Base-by-base conservation (phyloP, 768 basidiomycete species). In the Rhizopogon vesiculosus region DNA sequence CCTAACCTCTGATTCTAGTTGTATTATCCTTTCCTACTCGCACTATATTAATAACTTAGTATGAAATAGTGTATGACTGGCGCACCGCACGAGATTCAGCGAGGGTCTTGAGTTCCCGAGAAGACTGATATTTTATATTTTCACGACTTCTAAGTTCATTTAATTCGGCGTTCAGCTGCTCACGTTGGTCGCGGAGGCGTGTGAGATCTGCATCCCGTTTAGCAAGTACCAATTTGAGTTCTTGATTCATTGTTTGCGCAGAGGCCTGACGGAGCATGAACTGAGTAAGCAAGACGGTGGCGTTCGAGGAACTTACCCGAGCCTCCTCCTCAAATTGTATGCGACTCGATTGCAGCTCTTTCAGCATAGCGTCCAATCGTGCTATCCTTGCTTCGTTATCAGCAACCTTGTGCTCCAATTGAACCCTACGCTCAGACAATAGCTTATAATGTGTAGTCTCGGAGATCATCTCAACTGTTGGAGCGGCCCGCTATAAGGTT, bases 101-200 rank as follows among this genome's bases (percentile, higher is more conserved):
- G 29, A 94, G 70, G 3, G 72, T 72, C 65, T 86, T 85, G 50
- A 84, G 77, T 66, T 94, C 87, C 51, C 86, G 78, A 8, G 79
- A 62, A 10, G 85, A 83, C 7, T 80, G 73, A 33, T 78, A 61
- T 66, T 84, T 89, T 48, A 81, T 72, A 46, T 65, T 63, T 33
- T 91, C 89, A 61, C 80, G 83, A 25, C 81, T 79, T 65, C 81
- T 85, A 54, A 86, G 80, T 64, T 94, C 92, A 35, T 75, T 67
- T 29, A 89, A 61, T 60, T 92, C 91, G 3, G 84, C 81, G 7
- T 68, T 64, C 44, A 76, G 76, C 58, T 87, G 85, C 59, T 92
- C 89, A 7, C 90, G 82, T 58, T 84, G 78, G 51, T 87, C 86
- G 19, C 90, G 83, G 18, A 92, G 74, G 33, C 90, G 82, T 18